phyloP scores from a whole-genome alignment of 129 eudicot species.

The Lactuca saligna region DNA sequence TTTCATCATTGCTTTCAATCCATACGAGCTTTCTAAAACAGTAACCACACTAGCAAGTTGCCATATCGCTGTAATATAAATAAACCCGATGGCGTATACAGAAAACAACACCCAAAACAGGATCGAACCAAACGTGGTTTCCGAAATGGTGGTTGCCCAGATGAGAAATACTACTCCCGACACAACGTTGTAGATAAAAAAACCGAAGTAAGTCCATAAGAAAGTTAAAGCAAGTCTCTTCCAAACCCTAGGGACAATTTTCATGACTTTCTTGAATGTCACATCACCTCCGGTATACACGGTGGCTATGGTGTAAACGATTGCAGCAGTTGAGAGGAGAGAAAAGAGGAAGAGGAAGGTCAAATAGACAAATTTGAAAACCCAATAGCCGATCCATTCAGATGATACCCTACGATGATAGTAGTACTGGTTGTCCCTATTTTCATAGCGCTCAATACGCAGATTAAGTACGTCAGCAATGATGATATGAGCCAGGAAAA shows the following conservation, averaged over 20 bases:
- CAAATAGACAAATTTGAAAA: constrained; percentile 33
- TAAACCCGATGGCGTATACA: constrained; percentile 31
- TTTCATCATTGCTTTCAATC: constrained; percentile 40
- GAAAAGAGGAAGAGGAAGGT: constrained; percentile 38
- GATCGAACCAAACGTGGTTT: constrained; percentile 10
- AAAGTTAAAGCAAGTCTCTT: constrained; percentile 41
- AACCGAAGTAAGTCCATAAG: constrained; percentile 41
- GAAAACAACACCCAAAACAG: constrained; percentile 7
- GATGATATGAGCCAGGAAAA: constrained; percentile 33
- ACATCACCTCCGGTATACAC: constrained; percentile 31
- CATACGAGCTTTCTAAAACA: constrained; percentile 37
- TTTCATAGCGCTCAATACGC: constrained; percentile 10
- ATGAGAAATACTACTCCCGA: constrained; percentile 15
- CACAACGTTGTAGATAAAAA: constrained; percentile 38
- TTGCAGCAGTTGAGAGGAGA: constrained; percentile 42
- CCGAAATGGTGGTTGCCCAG: constrained; percentile 18
- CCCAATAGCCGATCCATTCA: constrained; percentile 29
- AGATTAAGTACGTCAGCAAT: constrained; percentile 8
- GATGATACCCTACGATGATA: not conserved
- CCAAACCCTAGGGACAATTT: constrained; percentile 41
- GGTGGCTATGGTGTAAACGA: constrained; percentile 39
- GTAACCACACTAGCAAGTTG: constrained; percentile 45
- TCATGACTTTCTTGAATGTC: constrained; percentile 37
- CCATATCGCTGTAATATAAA: constrained; percentile 39
- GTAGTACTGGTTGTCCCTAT: not conserved